Conservation (phyloP, 352 stramenopile species). For the Nothophytophthora sp. region DNA sequence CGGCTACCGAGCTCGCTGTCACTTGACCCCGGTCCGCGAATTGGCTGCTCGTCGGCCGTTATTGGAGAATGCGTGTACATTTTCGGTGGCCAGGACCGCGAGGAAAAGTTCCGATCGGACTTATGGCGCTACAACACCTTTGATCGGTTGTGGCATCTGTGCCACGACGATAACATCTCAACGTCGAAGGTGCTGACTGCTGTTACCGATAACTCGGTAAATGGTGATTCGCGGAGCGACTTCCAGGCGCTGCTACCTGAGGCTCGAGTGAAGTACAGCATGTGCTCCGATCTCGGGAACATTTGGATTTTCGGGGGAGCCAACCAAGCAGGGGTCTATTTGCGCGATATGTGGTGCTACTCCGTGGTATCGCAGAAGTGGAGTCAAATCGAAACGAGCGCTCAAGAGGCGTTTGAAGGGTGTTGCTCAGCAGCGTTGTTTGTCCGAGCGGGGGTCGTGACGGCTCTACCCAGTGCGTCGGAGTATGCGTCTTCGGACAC, state of each 20-base stretch:
- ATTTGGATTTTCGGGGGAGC: constrained; percentile 81
- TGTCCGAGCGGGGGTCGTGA: constrained; percentile 43
- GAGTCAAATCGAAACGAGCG: constrained; percentile 53
- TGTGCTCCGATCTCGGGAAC: constrained; percentile 77
- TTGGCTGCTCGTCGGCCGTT: constrained; percentile 64
- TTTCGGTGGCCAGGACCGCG: constrained; percentile 80
- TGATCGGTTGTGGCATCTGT: constrained; percentile 86
- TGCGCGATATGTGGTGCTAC: constrained; percentile 83
- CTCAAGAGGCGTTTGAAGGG: constrained; percentile 46
- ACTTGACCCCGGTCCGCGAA: constrained; percentile 69
- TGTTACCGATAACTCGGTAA: not conserved
- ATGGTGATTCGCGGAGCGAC: constrained; percentile 23
- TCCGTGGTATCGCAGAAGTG: constrained; percentile 70
- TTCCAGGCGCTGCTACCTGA: constrained; percentile 54
- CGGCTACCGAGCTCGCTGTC: constrained; percentile 71
- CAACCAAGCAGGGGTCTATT: constrained; percentile 39
- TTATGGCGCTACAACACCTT: constrained; percentile 90
- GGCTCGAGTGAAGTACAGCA: constrained; percentile 63
- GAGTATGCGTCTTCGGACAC: constrained; percentile 26
- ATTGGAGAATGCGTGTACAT: constrained; percentile 86
- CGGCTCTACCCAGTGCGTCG: constrained; percentile 38
- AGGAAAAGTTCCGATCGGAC: constrained; percentile 76
- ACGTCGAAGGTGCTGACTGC: constrained; percentile 17
- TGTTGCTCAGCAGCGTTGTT: constrained; percentile 46
- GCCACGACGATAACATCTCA: constrained; percentile 78